phyloP scores from a whole-genome alignment of 225 moss, liverwort and hornwort species.

The Pleurozium schreberi region DNA sequence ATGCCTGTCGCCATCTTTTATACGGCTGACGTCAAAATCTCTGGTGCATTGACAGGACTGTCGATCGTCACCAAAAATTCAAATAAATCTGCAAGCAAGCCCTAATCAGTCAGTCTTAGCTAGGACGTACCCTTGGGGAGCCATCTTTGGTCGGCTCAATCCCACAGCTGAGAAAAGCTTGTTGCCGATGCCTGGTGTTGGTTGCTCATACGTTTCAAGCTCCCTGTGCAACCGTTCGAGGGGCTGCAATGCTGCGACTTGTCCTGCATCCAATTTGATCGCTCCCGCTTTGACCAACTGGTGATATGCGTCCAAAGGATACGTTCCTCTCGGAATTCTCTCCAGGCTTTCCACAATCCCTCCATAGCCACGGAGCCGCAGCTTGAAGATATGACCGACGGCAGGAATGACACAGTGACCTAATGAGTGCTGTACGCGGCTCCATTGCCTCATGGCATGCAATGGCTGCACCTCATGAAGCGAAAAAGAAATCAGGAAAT shows the following conservation, averaged over 20 bases:
- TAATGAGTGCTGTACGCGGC: constrained; percentile 6
- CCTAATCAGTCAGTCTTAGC: not conserved
- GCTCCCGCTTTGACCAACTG: constrained; percentile 58
- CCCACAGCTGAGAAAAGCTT: constrained; percentile 51
- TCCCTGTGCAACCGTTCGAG: constrained; percentile 39
- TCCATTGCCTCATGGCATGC: constrained; percentile 36
- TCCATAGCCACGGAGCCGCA: constrained; percentile 11
- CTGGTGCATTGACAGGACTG: not conserved
- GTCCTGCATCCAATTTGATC: constrained; percentile 56
- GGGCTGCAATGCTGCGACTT: constrained; percentile 39
- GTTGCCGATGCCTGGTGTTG: constrained; percentile 32
- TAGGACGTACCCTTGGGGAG: constrained; percentile 49
- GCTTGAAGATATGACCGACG: not conserved
- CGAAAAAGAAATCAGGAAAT: not conserved
- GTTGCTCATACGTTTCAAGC: constrained; percentile 35
- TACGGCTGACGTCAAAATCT: not conserved
- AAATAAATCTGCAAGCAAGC: not conserved
- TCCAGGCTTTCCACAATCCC: constrained; percentile 43
- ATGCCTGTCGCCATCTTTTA: not conserved
- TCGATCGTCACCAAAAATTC: not conserved
- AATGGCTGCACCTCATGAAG: constrained; percentile 8
- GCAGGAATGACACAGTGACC: not conserved
- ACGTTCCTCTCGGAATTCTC: constrained; percentile 48
- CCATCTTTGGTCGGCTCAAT: constrained; percentile 27
- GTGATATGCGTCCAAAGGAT: constrained; percentile 65